Evolutionary conservation across 2,329 filamentous ascomycete genomes (phyloP).

Genomic region (Neopestalotiopsis clavispora): DNA sequence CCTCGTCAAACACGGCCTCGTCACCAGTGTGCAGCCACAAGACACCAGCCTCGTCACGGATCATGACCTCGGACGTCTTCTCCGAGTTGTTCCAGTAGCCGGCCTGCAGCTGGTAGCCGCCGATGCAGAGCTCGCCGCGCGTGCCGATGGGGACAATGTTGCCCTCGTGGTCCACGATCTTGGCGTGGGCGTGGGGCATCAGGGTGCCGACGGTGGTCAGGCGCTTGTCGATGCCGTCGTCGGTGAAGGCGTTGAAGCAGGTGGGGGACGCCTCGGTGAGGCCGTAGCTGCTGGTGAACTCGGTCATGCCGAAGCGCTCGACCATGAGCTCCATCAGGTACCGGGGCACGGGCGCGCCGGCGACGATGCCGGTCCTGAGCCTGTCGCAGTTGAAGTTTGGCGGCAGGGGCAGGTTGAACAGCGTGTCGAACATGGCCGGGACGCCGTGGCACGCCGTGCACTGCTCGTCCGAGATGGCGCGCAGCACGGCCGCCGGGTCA

Average conservation of each 20-base stretch:
- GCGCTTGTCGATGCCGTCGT: constrained; percentile 69
- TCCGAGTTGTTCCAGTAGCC: constrained; percentile 73
- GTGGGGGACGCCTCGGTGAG: constrained; percentile 81
- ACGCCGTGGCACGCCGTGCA: constrained; percentile 82
- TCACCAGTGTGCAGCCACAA: constrained; percentile 73
- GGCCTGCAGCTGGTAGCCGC: constrained; percentile 76
- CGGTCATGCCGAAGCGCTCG: constrained; percentile 73
- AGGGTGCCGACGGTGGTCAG: constrained; percentile 77
- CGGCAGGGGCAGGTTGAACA: constrained; percentile 50
- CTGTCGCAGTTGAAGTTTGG: constrained; percentile 50
- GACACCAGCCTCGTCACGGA: constrained; percentile 55
- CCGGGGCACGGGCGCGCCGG: constrained; percentile 76
- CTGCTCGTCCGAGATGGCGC: constrained; percentile 67
- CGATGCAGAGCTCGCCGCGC: constrained; percentile 77
- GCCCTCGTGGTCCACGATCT: constrained; percentile 74
- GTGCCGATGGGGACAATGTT: constrained; percentile 69
- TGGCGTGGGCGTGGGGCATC: constrained; percentile 77
- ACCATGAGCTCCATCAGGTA: constrained; percentile 77
- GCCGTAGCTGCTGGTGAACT: constrained; percentile 74
- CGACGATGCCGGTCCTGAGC: constrained; percentile 78
- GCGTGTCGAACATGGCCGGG: constrained; percentile 81
- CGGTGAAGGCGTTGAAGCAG: constrained; percentile 80
- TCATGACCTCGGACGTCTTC: constrained; percentile 70
- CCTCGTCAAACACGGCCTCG: constrained; percentile 69
- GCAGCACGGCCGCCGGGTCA: constrained; percentile 68